Base-by-base conservation (phyloP, 2,329 filamentous ascomycete species). In the Botrytis pseudocinerea region DNA sequence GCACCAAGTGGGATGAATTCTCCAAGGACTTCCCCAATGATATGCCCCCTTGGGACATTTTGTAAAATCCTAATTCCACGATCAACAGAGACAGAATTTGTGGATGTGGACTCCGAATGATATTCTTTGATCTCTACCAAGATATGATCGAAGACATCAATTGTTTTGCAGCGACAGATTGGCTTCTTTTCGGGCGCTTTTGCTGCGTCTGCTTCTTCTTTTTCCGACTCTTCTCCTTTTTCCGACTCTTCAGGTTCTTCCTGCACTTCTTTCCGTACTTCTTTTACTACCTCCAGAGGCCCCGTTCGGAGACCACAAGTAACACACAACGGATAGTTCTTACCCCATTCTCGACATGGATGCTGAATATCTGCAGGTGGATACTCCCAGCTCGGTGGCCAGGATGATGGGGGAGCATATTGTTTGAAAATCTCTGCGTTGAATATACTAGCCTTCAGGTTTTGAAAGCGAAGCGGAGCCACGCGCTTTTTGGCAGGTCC, bases 301-400 rank as follows among this genome's bases (percentile, higher is more conserved):
- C 72, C 68, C 16, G 68, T 71, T 25, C 35, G 48, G 54, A 25
- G 22, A 20, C 60, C 59, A 61, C 71, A 70, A 57, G n/a, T 28
- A 46, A 63, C 65, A 48, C 71, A 73, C 16, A 40, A 25, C 7
- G 71, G 65, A 62, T 62, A 73, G 44, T 61, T 42, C 25, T 48
- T 48, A 7, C 70, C 63, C 63, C 70, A 72, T 46, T 61, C 54
- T 18, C 32, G 32, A 60, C 70, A 69, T 18, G 65, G 64, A 70
- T 70, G 71, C 57, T 73, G 65, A 25, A 70, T 69, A 44, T 69
- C 65, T 20, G 32, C 35, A 51, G 71, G 65, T 25, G 65, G 71
- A 40, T 73, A 73, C 7, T 42, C 54, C 71, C 71, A 73, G 40
- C 12, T 40, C 8, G n/a, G n/a, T 12, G 66, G 71, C 65, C 44